phyloP scores from a whole-genome alignment of 345 rosid genomes.

The Eutrema japonicum region DNA sequence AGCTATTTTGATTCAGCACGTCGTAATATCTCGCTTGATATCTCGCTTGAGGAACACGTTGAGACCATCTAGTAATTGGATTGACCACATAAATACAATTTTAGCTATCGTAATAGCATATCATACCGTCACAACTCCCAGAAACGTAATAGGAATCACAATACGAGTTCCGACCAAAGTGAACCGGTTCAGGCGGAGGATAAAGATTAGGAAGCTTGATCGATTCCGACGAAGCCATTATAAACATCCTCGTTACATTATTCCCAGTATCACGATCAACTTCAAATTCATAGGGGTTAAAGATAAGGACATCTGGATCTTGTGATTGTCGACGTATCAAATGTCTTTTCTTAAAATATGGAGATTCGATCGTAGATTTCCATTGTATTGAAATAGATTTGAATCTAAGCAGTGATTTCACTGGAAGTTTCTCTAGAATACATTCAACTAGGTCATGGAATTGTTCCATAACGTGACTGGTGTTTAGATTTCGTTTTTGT shows the following conservation, averaged over 20 bases:
- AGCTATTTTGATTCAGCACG: not conserved
- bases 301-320: slow-evolving; percentile 3
- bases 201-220: slow-evolving; percentile 1
- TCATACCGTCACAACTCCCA: slow-evolving; percentile 21
- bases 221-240: not conserved
- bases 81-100: not conserved
- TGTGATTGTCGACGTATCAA: not conserved
- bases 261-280: too few species aligned
- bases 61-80: not conserved
- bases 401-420: not conserved
- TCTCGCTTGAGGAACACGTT: slow-evolving; percentile 18
- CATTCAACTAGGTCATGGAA: not conserved
- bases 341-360: not conserved
- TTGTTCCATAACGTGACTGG: slow-evolving; percentile 1
- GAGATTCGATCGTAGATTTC: slow-evolving; percentile 6
- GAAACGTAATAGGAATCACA: too few species aligned
- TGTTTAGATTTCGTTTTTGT: not conserved
- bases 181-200: not conserved
- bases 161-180: too few species aligned
- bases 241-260: slow-evolving; percentile 3
- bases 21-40: not conserved
- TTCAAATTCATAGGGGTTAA: not conserved
- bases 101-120: not conserved
- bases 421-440: not conserved
- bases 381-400: not conserved